Evolutionary conservation across 139 green algal genomes (phyloP).

Genomic region (Chlorella ohadii): DNA sequence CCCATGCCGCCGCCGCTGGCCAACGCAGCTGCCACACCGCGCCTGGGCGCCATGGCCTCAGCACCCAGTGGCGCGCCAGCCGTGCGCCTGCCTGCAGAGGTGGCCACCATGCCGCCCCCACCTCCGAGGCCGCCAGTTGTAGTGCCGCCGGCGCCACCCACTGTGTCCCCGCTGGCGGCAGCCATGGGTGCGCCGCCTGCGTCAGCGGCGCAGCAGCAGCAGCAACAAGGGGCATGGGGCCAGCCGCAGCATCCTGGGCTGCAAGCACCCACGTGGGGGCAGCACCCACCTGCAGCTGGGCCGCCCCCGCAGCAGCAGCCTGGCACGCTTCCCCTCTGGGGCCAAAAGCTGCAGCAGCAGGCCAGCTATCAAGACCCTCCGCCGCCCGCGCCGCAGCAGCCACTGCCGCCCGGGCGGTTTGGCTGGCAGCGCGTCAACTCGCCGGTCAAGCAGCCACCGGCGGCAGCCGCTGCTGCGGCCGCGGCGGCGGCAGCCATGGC

Average conservation of each 20-base stretch:
- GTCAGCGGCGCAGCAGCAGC: too few relatives aligned
- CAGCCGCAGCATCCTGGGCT: too few relatives aligned
- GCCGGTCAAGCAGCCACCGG: not conserved
- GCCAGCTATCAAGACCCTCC: not conserved
- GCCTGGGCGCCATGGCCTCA: not conserved
- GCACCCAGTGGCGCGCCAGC: not conserved
- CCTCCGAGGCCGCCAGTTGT: not conserved
- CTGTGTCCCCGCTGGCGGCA: too few relatives aligned
- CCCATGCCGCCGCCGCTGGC: not conserved
- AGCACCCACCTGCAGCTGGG: not conserved
- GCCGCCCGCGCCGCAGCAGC: not conserved
- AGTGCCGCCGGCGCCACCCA: too few relatives aligned
- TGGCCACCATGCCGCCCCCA: not conserved
- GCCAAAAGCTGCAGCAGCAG: not conserved
- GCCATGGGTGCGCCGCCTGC: too few relatives aligned
- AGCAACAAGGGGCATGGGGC: too few relatives aligned
- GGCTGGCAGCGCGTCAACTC: slow-evolving; percentile 9
- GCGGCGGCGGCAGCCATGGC: too few relatives aligned
- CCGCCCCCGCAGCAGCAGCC: not conserved
- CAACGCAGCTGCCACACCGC: not conserved
- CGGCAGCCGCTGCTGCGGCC: not conserved
- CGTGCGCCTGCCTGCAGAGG: not conserved
- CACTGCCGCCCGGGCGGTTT: not conserved
- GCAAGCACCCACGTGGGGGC: not conserved
- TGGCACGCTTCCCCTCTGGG: not conserved